Evolutionary conservation across 345 rosid species (phyloP).

Genomic region (Boechera stricta): DNA sequence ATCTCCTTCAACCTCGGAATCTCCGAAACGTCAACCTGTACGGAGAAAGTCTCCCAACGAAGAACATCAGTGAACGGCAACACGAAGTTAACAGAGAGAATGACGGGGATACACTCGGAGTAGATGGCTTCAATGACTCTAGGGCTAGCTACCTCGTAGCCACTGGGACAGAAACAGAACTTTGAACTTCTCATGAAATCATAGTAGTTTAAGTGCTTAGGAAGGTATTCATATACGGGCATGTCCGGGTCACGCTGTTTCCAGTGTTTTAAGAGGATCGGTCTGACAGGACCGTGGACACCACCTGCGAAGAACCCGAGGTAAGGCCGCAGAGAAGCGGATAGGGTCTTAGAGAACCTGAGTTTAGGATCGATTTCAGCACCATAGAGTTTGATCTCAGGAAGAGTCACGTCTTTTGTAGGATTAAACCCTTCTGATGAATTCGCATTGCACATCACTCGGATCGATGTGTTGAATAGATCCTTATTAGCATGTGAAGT

Average conservation of each 20-base stretch:
- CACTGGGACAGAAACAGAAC: slow-evolving; percentile 94
- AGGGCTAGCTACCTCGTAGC: slow-evolving; percentile 94
- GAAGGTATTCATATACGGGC: slow-evolving; percentile 71
- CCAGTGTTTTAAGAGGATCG: slow-evolving; percentile 73
- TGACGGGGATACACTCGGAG: slow-evolving; percentile 85
- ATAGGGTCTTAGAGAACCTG: slow-evolving; percentile 48
- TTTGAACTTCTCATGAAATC: slow-evolving; percentile 73
- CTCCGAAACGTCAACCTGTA: slow-evolving; percentile 59
- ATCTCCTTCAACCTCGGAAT: slow-evolving; percentile 84
- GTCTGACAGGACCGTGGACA: slow-evolving; percentile 72
- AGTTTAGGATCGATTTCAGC: slow-evolving; percentile 59
- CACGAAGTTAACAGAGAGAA: slow-evolving; percentile 69
- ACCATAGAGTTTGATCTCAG: slow-evolving; percentile 67
- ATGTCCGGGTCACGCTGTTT: slow-evolving; percentile 65
- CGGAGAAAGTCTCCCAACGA: slow-evolving; percentile 82
- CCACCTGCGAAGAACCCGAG: slow-evolving; percentile 93
- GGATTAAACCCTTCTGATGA: slow-evolving; percentile 90
- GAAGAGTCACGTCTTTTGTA: slow-evolving; percentile 72
- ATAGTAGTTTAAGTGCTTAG: slow-evolving; percentile 62
- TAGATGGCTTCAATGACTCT: slow-evolving; percentile 84
- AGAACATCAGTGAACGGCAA: slow-evolving; percentile 86
- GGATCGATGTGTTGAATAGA: slow-evolving; percentile 69
- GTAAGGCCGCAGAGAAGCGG: slow-evolving; percentile 51
- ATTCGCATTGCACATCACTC: slow-evolving; percentile 94
- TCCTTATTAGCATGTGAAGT: slow-evolving; percentile 57